Evolutionary conservation across 2,329 filamentous ascomycete species (phyloP).

Genomic region (Aspergillus caelatus): DNA sequence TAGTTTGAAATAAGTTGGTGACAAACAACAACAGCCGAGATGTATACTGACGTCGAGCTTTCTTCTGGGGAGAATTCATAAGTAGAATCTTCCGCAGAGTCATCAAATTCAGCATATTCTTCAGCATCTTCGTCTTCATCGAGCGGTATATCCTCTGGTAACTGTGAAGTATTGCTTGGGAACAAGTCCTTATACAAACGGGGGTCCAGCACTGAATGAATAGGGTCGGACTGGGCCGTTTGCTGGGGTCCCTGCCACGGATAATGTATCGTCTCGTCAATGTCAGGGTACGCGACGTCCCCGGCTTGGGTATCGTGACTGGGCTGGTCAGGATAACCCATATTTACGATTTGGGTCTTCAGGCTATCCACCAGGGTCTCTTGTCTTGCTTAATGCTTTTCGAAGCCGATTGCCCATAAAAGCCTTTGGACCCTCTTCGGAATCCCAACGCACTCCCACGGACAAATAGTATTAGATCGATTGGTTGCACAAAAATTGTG

Average conservation of each 20-base stretch:
- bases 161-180: conserved; percentile 17
- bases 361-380: conserved; percentile 10
- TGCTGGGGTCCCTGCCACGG: conserved; percentile 33
- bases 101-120: conserved; percentile 13
- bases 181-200: conserved; percentile 34
- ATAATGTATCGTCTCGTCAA: conserved; percentile 37
- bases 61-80: conserved; percentile 30
- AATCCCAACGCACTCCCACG: not conserved
- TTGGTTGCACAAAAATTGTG: conserved; percentile 3
- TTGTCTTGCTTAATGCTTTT: not conserved
- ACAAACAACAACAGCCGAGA: not conserved
- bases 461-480: not conserved
- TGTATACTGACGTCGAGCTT: conserved; percentile 28
- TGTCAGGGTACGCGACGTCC: conserved; percentile 35
- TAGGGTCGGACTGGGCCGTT: conserved; percentile 15
- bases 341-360: conserved; percentile 9
- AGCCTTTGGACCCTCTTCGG: not conserved
- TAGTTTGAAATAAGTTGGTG: not conserved
- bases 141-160: conserved; percentile 11
- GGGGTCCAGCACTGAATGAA: conserved; percentile 35
- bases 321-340: conserved; percentile 23
- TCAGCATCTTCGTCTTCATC: conserved; percentile 17
- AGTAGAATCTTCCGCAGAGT: conserved; percentile 27
- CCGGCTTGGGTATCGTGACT: conserved; percentile 19
- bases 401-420: conserved; percentile 6